phyloP scores from a whole-genome alignment of 129 eudicot species.

The Deinandra increscens region DNA sequence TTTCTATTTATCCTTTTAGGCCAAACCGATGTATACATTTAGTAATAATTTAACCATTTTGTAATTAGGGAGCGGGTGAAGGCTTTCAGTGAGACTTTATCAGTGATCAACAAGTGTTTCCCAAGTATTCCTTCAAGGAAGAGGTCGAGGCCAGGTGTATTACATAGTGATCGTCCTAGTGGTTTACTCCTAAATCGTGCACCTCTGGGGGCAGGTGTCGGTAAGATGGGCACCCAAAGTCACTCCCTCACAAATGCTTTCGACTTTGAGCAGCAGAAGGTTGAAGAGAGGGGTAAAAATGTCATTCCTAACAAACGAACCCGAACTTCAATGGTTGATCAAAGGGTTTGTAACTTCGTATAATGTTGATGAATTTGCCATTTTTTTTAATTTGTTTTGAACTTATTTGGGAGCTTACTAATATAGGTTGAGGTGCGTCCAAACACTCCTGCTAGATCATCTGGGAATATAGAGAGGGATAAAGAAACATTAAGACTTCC shows the following conservation, averaged over 20 bases:
- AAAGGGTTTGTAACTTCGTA: conserved; percentile 72
- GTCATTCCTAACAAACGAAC: conserved; percentile 76
- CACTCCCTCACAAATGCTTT: conserved; percentile 44
- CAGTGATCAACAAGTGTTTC: conserved; percentile 70
- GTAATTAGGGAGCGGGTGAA: conserved; percentile 73
- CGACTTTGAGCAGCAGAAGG: conserved; percentile 63
- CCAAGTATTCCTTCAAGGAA: conserved; percentile 80
- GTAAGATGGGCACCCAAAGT: conserved; percentile 47
- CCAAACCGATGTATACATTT: background rate
- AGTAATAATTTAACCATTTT: background rate
- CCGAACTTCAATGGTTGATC: conserved; percentile 70
- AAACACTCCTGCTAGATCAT: conserved; percentile 55
- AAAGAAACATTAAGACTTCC: conserved; percentile 52
- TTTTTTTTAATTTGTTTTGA: background rate
- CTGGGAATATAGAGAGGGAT: conserved; percentile 57
- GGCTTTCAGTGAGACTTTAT: conserved; percentile 76
- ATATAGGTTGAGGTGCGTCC: conserved; percentile 58
- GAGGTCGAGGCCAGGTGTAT: conserved; percentile 65
- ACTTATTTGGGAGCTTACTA: conserved; percentile 23
- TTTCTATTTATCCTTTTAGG: background rate
- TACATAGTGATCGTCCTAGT: conserved; percentile 63
- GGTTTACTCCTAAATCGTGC: conserved; percentile 54
- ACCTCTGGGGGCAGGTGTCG: conserved; percentile 31
- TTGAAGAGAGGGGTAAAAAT: conserved; percentile 71
- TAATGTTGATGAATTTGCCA: background rate